These are phyloP conservation scores for Fusarium tuaranense DNA, from an alignment of 2,329 filamentous ascomycete genomes.

Conservation along the genomic window DNA sequence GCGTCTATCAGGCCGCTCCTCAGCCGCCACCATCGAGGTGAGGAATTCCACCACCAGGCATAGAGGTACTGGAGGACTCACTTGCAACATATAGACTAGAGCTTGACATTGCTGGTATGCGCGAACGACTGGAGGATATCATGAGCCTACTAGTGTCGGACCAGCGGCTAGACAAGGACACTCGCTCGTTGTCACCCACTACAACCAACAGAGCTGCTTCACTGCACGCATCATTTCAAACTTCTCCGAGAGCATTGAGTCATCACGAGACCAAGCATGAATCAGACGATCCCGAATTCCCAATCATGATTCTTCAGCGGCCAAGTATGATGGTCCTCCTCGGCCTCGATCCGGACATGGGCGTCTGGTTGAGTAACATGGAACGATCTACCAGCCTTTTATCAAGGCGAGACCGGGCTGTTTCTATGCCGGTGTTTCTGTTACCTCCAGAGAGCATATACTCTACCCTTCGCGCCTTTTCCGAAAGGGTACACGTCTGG, in stretches of 20 bases:
- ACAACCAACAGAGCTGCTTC: background rate
- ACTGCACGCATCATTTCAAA: background rate
- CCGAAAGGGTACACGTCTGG: constrained; percentile 1
- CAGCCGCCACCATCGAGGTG: background rate
- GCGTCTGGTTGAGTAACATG: background rate
- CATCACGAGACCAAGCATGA: background rate
- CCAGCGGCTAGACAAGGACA: background rate
- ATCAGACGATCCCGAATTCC: background rate
- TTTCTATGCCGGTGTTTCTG: background rate
- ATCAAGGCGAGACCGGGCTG: background rate
- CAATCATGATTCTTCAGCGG: constrained; percentile 4
- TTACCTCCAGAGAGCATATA: background rate
- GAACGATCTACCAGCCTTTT: background rate
- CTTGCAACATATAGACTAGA: background rate
- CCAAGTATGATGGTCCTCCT: constrained; percentile 4
- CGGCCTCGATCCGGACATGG: constrained; percentile 1
- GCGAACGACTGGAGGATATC: constrained; percentile 7
- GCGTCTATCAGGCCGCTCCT: background rate
- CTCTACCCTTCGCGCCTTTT: background rate
- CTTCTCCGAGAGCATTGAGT: background rate
- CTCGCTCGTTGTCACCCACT: background rate
- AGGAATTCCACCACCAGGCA: constrained; percentile 43
- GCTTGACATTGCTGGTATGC: constrained; percentile 3
- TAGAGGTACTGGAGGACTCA: background rate
- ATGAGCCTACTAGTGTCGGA: background rate